Evolutionary conservation across 1,284 basidiomycete species (phyloP), one percentile per base, ranked within the genome.

Genomic region (Leccinum griseonigrum): DNA sequence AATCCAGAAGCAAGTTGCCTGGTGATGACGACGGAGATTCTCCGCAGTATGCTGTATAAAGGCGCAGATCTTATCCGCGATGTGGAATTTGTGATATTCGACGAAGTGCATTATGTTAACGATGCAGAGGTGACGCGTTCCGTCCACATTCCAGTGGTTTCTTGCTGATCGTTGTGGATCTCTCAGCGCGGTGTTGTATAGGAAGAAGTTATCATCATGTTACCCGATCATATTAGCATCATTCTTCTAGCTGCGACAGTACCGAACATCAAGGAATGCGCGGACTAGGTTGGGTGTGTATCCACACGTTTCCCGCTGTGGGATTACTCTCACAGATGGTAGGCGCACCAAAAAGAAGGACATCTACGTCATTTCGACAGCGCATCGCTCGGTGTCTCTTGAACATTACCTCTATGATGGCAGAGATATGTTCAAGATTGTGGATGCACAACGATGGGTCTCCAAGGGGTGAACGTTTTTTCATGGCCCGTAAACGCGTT

Each of bases 171-270:
- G 54, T 57, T 62, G 29, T 60, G 60, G 36, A 59, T 53, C 58
- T 54, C 26, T n/a, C 69, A 97, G 95, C 85, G 97, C 72, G 97
- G 97, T 57, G 97, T 99, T 10, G 97, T 99, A 14, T 99, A 97
- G 97, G 97, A 99, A 77, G 97, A 99, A 77, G 97, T 99, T 36
- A 99, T 99, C 67, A 99, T 99, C 75, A 97, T 98, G 94, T 79
- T 98, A 11, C 95, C 95, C 1, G 95, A 98, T 66, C 95, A 98
- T 76, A 92, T 98, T 73, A 96, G 91, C 74, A 97, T 98, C 71
- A 97, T 99, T 61, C 81, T 99, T 34, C 81, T 99, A 14, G 98
- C 97, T 3, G 97, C 97, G 0, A 99, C 97, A 0, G 97, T 99
- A 0, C 97, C 97, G 3, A 99, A 99, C 72, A 95, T 96, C 2